Evolutionary conservation across 306 rosid species (phyloP).

Genomic region (Pachyrhizus erosus): DNA sequence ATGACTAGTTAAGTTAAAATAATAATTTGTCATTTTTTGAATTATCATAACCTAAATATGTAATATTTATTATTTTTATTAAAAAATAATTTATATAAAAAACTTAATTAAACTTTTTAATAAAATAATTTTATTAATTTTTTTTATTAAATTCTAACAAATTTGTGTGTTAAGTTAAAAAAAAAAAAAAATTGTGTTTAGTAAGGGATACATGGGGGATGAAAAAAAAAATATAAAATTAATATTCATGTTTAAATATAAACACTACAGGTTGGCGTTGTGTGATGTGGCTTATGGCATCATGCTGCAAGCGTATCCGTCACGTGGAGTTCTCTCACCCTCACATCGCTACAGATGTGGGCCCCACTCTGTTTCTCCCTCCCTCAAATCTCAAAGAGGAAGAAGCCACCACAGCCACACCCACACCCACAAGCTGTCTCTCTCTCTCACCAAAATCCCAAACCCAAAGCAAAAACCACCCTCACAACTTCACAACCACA

Average conservation of each 20-base stretch:
- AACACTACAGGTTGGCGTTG: constrained; percentile 21
- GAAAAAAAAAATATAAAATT: too few relatives aligned
- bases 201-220: too few relatives aligned
- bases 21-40: too few relatives aligned
- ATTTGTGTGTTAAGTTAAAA: too few relatives aligned
- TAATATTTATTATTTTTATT: too few relatives aligned
- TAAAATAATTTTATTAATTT: too few relatives aligned
- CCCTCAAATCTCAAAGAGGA: constrained; percentile 5
- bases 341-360: constrained; percentile 24
- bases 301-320: neutral
- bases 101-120: too few relatives aligned
- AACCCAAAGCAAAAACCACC: neutral
- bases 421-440: constrained; percentile 17
- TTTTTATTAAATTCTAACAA: too few relatives aligned
- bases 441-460: neutral
- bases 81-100: too few relatives aligned
- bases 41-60: too few relatives aligned
- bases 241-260: neutral
- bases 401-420: constrained; percentile 4
- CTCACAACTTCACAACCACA: constrained; percentile 4
- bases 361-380: constrained; percentile 37
- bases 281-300: constrained; percentile 47
- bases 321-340: constrained; percentile 56
- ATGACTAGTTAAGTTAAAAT: too few relatives aligned
- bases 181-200: too few relatives aligned